Percentiles rank a stretch among this genome's conserved stretches.
Conservation (phyloP, 1,139 yeast genomes). For the Geotrichum phurueaensis region DNA sequence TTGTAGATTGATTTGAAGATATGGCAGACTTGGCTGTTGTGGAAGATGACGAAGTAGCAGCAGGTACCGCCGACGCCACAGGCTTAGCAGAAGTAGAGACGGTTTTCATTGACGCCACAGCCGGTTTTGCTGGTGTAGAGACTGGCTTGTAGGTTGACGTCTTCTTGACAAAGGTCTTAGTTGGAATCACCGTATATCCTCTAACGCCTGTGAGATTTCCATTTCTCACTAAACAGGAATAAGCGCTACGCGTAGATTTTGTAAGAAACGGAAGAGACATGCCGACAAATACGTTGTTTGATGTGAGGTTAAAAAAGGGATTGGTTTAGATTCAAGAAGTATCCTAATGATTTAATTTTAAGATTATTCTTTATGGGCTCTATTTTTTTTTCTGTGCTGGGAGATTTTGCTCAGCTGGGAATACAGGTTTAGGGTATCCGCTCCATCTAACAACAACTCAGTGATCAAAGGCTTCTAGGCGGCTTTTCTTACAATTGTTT, state of each 20-base stretch:
- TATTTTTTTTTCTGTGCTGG: not conserved
- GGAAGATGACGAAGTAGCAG: not conserved
- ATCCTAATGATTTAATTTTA: not conserved
- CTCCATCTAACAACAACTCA: not conserved
- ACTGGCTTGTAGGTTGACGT: constrained; percentile 1
- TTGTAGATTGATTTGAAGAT: not conserved
- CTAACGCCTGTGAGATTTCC: not conserved
- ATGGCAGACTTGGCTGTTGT: not conserved
- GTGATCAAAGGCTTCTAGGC: too few species aligned
- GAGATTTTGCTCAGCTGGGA: not conserved
- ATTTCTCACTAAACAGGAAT: not conserved
- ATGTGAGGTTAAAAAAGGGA: not conserved
- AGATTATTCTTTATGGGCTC: not conserved
- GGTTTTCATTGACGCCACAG: not conserved
- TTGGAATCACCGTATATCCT: constrained; percentile 2
- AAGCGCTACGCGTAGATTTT: not conserved
- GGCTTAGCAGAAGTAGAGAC: not conserved
- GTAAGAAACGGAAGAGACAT: not conserved
- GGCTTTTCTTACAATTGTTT: too few species aligned
- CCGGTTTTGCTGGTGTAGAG: not conserved
- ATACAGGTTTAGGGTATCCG: not conserved
- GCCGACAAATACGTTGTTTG: not conserved
- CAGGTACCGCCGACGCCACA: not conserved
- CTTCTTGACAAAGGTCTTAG: constrained; percentile 1
- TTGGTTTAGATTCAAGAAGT: not conserved